These are phyloP conservation scores for Bonia amplexicaulis DNA, from an alignment of 176 grass and related monocot genomes.

Conservation along the genomic window DNA sequence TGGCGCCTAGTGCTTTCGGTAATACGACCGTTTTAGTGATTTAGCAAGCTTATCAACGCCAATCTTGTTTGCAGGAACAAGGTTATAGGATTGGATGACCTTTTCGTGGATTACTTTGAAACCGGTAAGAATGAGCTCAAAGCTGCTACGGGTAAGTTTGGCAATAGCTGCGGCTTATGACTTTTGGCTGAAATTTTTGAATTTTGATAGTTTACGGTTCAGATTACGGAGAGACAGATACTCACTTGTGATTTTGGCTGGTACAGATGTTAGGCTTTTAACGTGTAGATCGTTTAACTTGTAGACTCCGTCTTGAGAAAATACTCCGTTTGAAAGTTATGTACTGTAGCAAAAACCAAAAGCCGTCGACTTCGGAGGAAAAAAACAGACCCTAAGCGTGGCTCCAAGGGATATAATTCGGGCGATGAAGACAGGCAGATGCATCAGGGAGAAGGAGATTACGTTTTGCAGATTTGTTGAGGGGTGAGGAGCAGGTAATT, in stretches of 20 bases:
- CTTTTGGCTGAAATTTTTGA: too few species aligned
- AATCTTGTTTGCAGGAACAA: slow-evolving; percentile 56
- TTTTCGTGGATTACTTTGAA: slow-evolving; percentile 49
- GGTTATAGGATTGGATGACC: slow-evolving; percentile 76
- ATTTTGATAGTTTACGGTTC: too few species aligned
- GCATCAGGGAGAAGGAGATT: slow-evolving; percentile 45
- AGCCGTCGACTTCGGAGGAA: too few species aligned
- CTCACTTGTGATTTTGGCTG: too few species aligned
- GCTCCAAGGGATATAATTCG: slow-evolving; percentile 39
- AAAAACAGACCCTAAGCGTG: too few species aligned
- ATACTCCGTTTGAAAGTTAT: too few species aligned
- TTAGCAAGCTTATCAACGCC: background rate
- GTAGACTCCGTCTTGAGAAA: too few species aligned
- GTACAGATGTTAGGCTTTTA: too few species aligned
- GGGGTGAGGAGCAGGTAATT: slow-evolving; percentile 48
- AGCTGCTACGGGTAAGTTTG: slow-evolving; percentile 21
- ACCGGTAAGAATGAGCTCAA: slow-evolving; percentile 38
- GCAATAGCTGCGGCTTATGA: too few species aligned
- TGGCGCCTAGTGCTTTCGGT: background rate
- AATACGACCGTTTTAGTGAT: background rate
- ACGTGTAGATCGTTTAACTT: too few species aligned
- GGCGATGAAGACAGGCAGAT: slow-evolving; percentile 55
- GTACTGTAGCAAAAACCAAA: too few species aligned
- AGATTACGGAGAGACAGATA: too few species aligned
- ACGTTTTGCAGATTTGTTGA: slow-evolving; percentile 63